Evolutionary conservation across 2,329 filamentous ascomycete species (phyloP).

Genomic region (Arthrobotrys conoides): DNA sequence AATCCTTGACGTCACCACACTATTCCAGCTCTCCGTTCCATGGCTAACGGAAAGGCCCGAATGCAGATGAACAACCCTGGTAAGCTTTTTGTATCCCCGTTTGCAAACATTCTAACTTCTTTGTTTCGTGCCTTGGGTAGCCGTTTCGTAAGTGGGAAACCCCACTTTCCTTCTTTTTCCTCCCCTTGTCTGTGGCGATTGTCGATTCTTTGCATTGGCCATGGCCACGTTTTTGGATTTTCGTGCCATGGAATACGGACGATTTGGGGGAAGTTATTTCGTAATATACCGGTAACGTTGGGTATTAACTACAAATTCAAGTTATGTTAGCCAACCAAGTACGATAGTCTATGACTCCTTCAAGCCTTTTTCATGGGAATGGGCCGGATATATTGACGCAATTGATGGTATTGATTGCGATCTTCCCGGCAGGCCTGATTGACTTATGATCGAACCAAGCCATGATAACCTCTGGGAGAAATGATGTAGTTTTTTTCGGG

Average conservation of each 20-base stretch:
- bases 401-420: not conserved
- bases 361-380: too few relatives aligned
- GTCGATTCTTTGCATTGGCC: not conserved
- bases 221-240: not conserved
- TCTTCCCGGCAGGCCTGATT: not conserved
- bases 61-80: too few relatives aligned
- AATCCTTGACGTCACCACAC: not conserved
- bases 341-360: too few relatives aligned
- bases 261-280: not conserved
- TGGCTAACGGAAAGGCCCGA: not conserved
- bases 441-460: too few relatives aligned
- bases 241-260: not conserved
- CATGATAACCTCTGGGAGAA: too few relatives aligned
- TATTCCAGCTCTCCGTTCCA: not conserved
- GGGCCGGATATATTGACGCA: constrained; percentile 6
- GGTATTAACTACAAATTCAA: not conserved
- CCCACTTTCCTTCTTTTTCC: too few relatives aligned
- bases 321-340: too few relatives aligned
- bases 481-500: too few relatives aligned
- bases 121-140: not conserved
- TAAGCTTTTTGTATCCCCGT: not conserved
- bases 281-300: not conserved
- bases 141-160: too few relatives aligned
- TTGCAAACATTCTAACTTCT: not conserved
- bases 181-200: not conserved